Percentiles rank a stretch among this genome's conserved stretches.
These are phyloP conservation scores for Haematococcus lacustris DNA, from an alignment of 139 green algal species.

Conservation along the genomic window DNA sequence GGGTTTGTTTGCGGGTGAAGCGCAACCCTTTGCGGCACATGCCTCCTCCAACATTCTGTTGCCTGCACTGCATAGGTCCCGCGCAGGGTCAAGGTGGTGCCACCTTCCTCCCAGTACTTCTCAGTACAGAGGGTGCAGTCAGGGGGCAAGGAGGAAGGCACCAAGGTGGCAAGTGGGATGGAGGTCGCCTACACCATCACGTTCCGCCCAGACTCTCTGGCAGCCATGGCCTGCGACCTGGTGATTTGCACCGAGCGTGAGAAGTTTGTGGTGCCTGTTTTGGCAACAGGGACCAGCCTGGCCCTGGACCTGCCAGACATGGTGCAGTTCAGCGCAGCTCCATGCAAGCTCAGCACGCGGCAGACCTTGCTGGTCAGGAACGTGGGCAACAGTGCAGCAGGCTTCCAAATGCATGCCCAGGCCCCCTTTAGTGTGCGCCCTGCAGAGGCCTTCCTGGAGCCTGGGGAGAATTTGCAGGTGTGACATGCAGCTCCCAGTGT, in stretches of 20 bases:
- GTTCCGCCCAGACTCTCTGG: constrained; percentile 14
- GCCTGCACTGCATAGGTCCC: constrained; percentile 45
- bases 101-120: constrained; percentile 49
- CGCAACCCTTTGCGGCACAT: too few species aligned
- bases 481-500: too few species aligned
- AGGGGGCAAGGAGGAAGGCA: constrained; percentile 21
- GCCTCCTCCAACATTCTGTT: too few species aligned
- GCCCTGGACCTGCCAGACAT: constrained; percentile 66
- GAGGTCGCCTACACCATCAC: constrained; percentile 29
- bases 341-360: neutral
- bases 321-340: constrained; percentile 34
- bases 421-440: constrained; percentile 52
- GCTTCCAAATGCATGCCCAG: constrained; percentile 43
- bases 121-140: constrained; percentile 25
- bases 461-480: constrained; percentile 56
- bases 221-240: constrained; percentile 52
- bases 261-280: constrained; percentile 71
- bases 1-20: neutral
- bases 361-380: constrained; percentile 58
- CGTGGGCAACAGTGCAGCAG: constrained; percentile 42
- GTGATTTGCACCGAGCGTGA: constrained; percentile 73
- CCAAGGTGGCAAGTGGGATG: constrained; percentile 76
- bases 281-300: constrained; percentile 29
- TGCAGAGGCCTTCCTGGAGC: constrained; percentile 37
- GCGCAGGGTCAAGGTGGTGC: constrained; percentile 46